These are phyloP conservation scores for Tranzscheliella williamsii DNA, from an alignment of 1,284 basidiomycete genomes.

Conservation along the genomic window DNA sequence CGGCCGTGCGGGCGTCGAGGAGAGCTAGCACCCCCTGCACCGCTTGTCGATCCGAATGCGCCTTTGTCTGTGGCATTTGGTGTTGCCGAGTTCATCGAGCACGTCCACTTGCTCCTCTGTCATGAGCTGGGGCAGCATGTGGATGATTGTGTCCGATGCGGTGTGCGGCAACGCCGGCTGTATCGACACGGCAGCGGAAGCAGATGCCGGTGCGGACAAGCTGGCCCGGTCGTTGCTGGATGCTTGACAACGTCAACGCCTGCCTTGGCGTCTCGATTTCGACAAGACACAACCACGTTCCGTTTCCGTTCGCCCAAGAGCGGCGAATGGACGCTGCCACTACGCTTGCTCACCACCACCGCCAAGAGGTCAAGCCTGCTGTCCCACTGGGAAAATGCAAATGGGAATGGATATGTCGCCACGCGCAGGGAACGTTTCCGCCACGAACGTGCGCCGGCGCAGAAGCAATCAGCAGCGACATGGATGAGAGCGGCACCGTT, in stretches of 20 bases:
- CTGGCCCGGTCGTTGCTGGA: conserved; percentile 30
- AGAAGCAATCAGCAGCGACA: too few relatives aligned
- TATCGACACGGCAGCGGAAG: background rate
- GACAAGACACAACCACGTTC: conserved; percentile 13
- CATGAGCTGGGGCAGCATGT: conserved; percentile 1
- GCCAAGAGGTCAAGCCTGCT: conserved; percentile 56
- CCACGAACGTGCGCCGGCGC: too few relatives aligned
- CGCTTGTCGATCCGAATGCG: conserved; percentile 40
- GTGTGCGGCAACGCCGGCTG: conserved; percentile 13
- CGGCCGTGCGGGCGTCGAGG: conserved; percentile 36
- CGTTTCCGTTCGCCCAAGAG: conserved; percentile 3
- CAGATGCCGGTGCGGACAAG: too few relatives aligned
- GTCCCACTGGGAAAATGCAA: conserved; percentile 47
- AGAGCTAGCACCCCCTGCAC: conserved; percentile 47
- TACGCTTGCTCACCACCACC: conserved; percentile 49
- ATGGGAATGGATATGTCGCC: conserved; percentile 52
- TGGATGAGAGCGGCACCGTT: too few relatives aligned
- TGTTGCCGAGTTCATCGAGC: background rate
- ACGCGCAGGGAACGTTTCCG: conserved; percentile 53
- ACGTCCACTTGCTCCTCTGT: conserved; percentile 6
- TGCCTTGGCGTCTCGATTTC: conserved; percentile 26
- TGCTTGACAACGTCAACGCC: background rate
- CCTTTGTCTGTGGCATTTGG: conserved; percentile 25
- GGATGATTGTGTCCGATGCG: conserved; percentile 4
- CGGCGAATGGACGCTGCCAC: conserved; percentile 28